Evolutionary conservation across 768 basidiomycete genomes (phyloP).

Genomic region (Boletus pseudo-olivaceus): DNA sequence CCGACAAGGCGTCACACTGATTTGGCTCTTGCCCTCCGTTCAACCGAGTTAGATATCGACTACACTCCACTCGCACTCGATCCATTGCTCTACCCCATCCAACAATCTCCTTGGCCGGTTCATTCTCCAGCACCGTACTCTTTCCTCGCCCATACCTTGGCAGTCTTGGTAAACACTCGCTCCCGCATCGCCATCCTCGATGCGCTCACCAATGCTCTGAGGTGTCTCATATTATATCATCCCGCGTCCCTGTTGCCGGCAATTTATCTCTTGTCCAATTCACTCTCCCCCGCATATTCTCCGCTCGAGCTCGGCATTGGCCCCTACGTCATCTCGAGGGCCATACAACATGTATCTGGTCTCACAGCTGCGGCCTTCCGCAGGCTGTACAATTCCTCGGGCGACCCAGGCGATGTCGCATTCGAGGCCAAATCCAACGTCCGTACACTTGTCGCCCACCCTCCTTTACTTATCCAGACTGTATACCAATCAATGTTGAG

Average conservation of each 20-base stretch:
- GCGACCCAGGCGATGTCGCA: slow-evolving; percentile 88
- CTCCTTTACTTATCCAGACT: slow-evolving; percentile 57
- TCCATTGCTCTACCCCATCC: slow-evolving; percentile 43
- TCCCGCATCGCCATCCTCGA: slow-evolving; percentile 71
- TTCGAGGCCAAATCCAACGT: slow-evolving; percentile 76
- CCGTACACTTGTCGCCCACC: slow-evolving; percentile 69
- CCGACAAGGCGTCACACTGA: slow-evolving; percentile 2
- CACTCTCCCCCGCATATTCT: slow-evolving; percentile 71
- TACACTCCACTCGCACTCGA: slow-evolving; percentile 41
- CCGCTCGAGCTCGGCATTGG: slow-evolving; percentile 70
- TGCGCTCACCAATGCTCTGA: slow-evolving; percentile 70
- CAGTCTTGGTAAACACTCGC: slow-evolving; percentile 58
- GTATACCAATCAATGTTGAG: slow-evolving; percentile 68
- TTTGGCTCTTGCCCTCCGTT: slow-evolving; percentile 20
- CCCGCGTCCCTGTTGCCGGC: slow-evolving; percentile 69
- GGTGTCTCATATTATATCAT: slow-evolving; percentile 62
- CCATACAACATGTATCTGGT: slow-evolving; percentile 72
- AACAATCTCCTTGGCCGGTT: slow-evolving; percentile 40
- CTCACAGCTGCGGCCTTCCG: slow-evolving; percentile 54
- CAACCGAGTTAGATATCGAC: slow-evolving; percentile 22
- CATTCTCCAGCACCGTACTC: slow-evolving; percentile 56
- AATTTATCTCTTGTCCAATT: slow-evolving; percentile 79
- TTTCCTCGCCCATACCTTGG: slow-evolving; percentile 64
- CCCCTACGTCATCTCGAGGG: slow-evolving; percentile 60
- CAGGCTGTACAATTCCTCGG: slow-evolving; percentile 65